A percentile compares a stretch with the other conserved stretches of the same genome.
Evolutionary conservation across 306 rosid genomes (phyloP).

Genomic region (Inga laurina): DNA sequence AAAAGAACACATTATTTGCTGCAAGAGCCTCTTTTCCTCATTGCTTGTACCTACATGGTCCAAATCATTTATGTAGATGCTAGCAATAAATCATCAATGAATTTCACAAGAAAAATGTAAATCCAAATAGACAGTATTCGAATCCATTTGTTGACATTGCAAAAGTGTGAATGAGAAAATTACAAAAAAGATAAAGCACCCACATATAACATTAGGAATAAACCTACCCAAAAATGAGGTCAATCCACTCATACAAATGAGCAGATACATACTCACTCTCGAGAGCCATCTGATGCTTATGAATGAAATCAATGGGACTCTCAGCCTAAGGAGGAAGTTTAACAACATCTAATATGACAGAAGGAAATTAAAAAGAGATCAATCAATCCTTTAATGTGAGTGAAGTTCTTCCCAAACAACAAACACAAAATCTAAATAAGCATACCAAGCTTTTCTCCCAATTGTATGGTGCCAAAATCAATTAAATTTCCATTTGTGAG

Average conservation of each 20-base stretch:
- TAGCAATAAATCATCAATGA: constrained; percentile 23
- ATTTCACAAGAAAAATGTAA: constrained; percentile 31
- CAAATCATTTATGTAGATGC: constrained; percentile 34
- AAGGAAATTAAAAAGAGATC: constrained; percentile 31
- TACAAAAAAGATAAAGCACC: constrained; percentile 1
- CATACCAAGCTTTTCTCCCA: constrained; percentile 91
- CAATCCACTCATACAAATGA: constrained; percentile 97
- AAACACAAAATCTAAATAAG: constrained; percentile 35
- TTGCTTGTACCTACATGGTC: constrained; percentile 83
- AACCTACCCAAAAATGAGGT: constrained; percentile 91
- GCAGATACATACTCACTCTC: constrained; percentile 94
- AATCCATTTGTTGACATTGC: constrained; percentile 22
- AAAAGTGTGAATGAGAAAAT: constrained; percentile 33
- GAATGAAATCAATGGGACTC: constrained; percentile 87
- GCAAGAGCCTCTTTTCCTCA: constrained; percentile 86
- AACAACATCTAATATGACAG: constrained; percentile 63
- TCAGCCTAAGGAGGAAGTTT: constrained; percentile 95
- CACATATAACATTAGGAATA: not conserved
- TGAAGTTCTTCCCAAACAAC: constrained; percentile 15
- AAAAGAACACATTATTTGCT: constrained; percentile 92
- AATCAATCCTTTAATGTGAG: constrained; percentile 32
- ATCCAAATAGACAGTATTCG: constrained; percentile 22
- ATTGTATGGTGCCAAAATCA: constrained; percentile 94
- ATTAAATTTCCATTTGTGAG: constrained; percentile 89
- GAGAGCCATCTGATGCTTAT: constrained; percentile 95